Percentiles rank a stretch among this genome's conserved stretches.
Evolutionary conservation across 2,329 filamentous ascomycete genomes (phyloP).

Genomic region (Penicillium italicum): DNA sequence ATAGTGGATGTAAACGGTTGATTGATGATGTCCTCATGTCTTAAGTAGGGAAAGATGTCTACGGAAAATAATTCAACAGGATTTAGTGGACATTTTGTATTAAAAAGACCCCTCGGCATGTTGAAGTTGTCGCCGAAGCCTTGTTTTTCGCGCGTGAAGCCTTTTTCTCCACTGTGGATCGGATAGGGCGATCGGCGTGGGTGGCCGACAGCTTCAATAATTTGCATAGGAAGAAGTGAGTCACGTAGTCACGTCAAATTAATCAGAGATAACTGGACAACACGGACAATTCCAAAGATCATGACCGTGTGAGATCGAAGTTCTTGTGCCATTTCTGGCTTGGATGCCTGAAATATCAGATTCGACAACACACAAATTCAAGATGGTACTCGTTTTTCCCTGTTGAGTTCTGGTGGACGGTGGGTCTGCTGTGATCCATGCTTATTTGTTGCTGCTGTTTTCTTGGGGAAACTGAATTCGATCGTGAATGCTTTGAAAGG

Average conservation of each 20-base stretch:
- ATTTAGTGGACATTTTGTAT: conserved; percentile 1
- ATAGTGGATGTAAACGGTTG: neutral
- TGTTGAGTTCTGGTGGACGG: conserved; percentile 45
- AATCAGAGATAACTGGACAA: neutral
- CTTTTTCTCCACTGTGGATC: conserved; percentile 1
- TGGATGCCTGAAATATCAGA: neutral
- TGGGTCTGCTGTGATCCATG: conserved; percentile 36
- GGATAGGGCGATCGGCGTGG: neutral
- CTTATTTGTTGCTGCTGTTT: conserved; percentile 37
- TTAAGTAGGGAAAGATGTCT: neutral
- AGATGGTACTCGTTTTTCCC: conserved; percentile 31
- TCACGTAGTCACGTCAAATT: neutral
- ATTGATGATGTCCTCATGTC: neutral
- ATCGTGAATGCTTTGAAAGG: conserved; percentile 21
- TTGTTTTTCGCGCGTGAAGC: neutral
- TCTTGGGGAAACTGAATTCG: conserved; percentile 41
- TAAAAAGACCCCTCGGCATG: neutral
- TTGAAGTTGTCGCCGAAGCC: conserved; percentile 1
- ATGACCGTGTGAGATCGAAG: neutral
- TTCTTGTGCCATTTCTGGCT: neutral
- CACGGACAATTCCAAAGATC: neutral
- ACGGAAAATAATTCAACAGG: neutral
- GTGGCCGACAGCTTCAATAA: neutral
- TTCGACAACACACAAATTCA: neutral
- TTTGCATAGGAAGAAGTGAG: neutral